These are phyloP conservation scores for Pyrenophora tritici-repentis DNA, from an alignment of 2,329 filamentous ascomycete genomes.

Conservation along the genomic window DNA sequence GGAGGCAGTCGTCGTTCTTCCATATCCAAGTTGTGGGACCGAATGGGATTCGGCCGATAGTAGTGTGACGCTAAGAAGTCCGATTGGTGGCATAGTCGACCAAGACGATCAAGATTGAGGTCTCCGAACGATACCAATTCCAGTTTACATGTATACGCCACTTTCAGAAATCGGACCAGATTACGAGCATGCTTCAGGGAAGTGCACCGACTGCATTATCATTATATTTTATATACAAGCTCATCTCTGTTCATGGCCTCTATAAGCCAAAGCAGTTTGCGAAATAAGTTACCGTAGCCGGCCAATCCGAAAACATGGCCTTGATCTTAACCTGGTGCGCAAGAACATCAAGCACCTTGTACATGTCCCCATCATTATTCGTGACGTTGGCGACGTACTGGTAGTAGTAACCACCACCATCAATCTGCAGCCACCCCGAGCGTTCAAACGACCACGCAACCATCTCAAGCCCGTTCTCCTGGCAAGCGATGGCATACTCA, in stretches of 20 bases:
- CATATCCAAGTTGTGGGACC: constrained; percentile 35
- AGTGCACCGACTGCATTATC: neutral
- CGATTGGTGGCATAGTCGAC: constrained; percentile 6
- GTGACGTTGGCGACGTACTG: constrained; percentile 53
- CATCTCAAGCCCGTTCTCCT: constrained; percentile 66
- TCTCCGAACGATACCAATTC: neutral
- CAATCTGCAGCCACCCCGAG: constrained; percentile 62
- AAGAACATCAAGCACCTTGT: constrained; percentile 68
- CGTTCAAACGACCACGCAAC: constrained; percentile 73
- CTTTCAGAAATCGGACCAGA: neutral
- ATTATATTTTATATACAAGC: neutral
- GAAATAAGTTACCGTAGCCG: constrained; percentile 70
- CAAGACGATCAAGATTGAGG: neutral
- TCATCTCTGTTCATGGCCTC: neutral
- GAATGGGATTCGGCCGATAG: constrained; percentile 35
- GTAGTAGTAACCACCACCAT: constrained; percentile 50
- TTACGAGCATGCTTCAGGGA: neutral
- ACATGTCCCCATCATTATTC: constrained; percentile 68
- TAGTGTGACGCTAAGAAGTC: constrained; percentile 25
- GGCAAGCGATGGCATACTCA: constrained; percentile 65
- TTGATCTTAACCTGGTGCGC: constrained; percentile 63
- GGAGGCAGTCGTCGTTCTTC: constrained; percentile 34
- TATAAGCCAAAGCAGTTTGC: constrained; percentile 67
- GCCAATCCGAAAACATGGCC: constrained; percentile 72
- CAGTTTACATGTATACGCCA: neutral